Conservation (phyloP, 2,329 filamentous ascomycete species). For the Arthrobotrys musiformis region DNA sequence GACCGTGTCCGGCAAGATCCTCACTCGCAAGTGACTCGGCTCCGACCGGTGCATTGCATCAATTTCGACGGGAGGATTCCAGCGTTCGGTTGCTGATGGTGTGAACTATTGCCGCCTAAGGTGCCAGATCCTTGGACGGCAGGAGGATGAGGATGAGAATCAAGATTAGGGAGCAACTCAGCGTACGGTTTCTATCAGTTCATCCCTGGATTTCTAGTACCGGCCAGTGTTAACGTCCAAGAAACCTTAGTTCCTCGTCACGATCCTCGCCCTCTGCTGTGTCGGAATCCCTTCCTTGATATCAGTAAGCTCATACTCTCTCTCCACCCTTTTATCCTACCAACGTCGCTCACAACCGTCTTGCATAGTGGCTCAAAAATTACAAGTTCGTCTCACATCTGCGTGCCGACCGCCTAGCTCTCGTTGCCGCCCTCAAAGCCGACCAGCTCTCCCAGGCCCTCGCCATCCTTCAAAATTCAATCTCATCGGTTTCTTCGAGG, state of each 20-base stretch:
- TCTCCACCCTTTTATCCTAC: too few relatives aligned
- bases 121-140: conserved; percentile 38
- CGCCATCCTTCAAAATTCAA: conserved; percentile 79
- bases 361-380: conserved; percentile 71
- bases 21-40: neutral
- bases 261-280: conserved; percentile 77
- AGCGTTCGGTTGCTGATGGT: conserved; percentile 15
- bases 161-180: conserved; percentile 87
- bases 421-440: conserved; percentile 88
- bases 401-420: conserved; percentile 72
- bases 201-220: neutral
- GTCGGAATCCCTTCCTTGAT: conserved; percentile 80
- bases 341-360: conserved; percentile 63
- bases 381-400: conserved; percentile 71
- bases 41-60: neutral
- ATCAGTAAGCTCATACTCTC: conserved; percentile 64
- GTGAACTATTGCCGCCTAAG: conserved; percentile 23
- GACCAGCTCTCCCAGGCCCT: conserved; percentile 82
- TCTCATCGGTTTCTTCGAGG: conserved; percentile 76
- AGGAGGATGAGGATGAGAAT: conserved; percentile 74
- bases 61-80: neutral
- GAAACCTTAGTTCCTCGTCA: conserved; percentile 66
- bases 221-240: neutral
- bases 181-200: conserved; percentile 59
- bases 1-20: neutral